These are phyloP conservation scores for Acaromyces ingoldii DNA, from an alignment of 1,284 basidiomycete genomes.

Conservation along the genomic window DNA sequence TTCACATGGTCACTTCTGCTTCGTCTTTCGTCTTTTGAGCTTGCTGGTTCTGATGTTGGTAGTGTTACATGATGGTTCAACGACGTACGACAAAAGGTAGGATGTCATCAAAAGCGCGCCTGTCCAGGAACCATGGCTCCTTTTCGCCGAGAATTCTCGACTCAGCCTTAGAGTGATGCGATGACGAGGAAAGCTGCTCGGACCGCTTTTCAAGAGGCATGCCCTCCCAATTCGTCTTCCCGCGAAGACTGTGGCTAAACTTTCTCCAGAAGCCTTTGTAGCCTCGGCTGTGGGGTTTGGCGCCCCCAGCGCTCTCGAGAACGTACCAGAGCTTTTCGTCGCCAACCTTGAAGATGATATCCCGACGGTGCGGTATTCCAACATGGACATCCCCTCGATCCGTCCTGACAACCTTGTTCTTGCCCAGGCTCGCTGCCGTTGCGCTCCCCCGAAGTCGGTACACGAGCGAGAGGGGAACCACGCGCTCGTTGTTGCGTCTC, in stretches of 20 bases:
- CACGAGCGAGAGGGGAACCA: neutral
- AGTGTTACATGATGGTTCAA: too few relatives aligned
- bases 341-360: neutral
- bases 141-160: neutral
- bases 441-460: conserved; percentile 4
- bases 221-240: neutral
- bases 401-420: neutral
- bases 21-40: too few relatives aligned
- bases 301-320: neutral
- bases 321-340: conserved; percentile 1
- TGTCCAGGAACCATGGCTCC: conserved; percentile 4
- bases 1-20: too few relatives aligned
- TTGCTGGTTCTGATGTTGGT: too few relatives aligned
- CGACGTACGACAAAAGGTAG: neutral
- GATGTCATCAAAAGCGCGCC: conserved; percentile 4
- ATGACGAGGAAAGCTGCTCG: too few relatives aligned
- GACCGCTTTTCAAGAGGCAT: too few relatives aligned
- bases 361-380: neutral
- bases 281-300: neutral
- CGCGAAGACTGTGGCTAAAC: too few relatives aligned
- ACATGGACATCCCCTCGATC: too few relatives aligned
- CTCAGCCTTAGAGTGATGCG: too few relatives aligned
- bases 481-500: neutral
- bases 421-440: neutral
- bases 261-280: too few relatives aligned